Conservation (phyloP, 768 basidiomycete genomes). For the Rhizopogon rudus region DNA sequence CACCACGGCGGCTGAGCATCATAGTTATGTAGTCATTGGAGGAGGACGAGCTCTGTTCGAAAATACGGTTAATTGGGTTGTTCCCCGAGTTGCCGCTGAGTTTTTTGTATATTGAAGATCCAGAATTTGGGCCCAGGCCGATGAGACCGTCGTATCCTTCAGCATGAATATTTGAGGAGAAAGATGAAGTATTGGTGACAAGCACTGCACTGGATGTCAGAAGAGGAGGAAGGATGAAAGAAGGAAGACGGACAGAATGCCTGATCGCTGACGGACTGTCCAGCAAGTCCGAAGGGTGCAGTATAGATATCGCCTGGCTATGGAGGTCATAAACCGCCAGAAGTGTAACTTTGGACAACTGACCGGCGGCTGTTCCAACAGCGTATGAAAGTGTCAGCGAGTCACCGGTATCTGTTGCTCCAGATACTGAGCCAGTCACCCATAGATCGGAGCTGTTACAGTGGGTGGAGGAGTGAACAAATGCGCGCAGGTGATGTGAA, state of each 20-base stretch:
- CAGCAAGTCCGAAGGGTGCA: slow-evolving; percentile 48
- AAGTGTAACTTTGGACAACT: slow-evolving; percentile 4
- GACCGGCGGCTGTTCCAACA: slow-evolving; percentile 61
- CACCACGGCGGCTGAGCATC: slow-evolving; percentile 56
- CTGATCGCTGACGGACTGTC: slow-evolving; percentile 55
- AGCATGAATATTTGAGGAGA: slow-evolving; percentile 53
- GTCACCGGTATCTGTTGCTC: slow-evolving; percentile 51
- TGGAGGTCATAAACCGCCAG: not conserved
- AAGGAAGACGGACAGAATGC: slow-evolving; percentile 50
- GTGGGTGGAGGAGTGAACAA: not conserved
- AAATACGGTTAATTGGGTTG: slow-evolving; percentile 60
- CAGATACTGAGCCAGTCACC: slow-evolving; percentile 50
- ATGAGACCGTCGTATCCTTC: slow-evolving; percentile 70
- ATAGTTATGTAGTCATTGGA: slow-evolving; percentile 62
- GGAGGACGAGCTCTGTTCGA: slow-evolving; percentile 49
- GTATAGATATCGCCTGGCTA: slow-evolving; percentile 50
- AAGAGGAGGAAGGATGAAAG: not conserved
- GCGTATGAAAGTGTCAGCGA: slow-evolving; percentile 59
- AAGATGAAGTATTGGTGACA: slow-evolving; percentile 57
- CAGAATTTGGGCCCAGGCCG: slow-evolving; percentile 74
- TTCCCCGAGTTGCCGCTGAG: slow-evolving; percentile 46
- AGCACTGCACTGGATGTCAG: slow-evolving; percentile 39
- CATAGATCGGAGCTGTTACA: slow-evolving; percentile 65
- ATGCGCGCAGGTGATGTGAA: not conserved
- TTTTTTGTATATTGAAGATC: slow-evolving; percentile 57